Evolutionary conservation across 352 stramenopile genomes (phyloP), one percentile per base, ranked within the genome.

Genomic region (Halophytophthora batemanensis): DNA sequence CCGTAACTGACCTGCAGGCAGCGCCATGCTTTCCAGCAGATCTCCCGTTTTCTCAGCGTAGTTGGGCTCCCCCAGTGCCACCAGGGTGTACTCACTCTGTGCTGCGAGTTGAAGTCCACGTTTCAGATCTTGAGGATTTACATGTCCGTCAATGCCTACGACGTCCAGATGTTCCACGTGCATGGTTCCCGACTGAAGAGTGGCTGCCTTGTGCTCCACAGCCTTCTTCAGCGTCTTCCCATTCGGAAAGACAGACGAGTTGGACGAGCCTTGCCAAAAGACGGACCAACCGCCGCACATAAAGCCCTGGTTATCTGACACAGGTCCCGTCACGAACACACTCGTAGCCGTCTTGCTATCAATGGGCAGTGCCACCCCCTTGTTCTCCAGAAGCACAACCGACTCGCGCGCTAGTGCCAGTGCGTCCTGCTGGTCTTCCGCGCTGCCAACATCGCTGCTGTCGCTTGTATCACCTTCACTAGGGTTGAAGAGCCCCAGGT

Each of bases 41-140:
- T 96, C 83, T 1, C 86, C 86, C 15, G 57, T 69, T 33, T 94
- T 95, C 49, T 96, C 86, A 0, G 86, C 70, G 43, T 94, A 95
- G n/a, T 77, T 83, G 22, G 36, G 51, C 48, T 96, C 86, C 11
- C 87, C 87, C 6, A 96, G 42, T 14, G 66, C 74, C 2, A 87
- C 72, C 10, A 96, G 44, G 2, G 87, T 90, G 49, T 85, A 90
- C 33, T 87, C 66, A 14, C 80, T 85, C 25, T 66, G 68, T 1
- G 59, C 50, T 21, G 81, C 82, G n/a, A 79, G 56, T 29, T 50
- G 43, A 6, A 83, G 42, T 17, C 66, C 80, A 34, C 41, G 44
- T 0, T 75, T 53, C n/a, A 75, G 68, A 13, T 86, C 71, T 6
- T 76, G 51, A 0, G 45, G 33, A 2, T 53, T 61, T 13, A 71